Evolutionary conservation across 176 grass and related monocot species (phyloP).

Genomic region (Oryza coarctata): DNA sequence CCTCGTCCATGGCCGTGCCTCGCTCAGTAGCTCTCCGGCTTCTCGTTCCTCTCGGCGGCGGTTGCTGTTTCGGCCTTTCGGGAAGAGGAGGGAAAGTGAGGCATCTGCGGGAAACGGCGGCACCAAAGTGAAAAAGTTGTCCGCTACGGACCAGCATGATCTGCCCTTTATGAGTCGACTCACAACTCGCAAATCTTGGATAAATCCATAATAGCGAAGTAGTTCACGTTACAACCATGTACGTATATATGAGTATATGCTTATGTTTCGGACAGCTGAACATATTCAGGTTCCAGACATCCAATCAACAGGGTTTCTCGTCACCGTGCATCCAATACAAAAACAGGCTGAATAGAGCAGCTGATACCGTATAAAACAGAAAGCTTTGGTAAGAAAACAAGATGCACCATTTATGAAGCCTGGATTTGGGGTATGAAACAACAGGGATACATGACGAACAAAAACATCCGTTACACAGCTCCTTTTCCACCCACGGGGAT

Average conservation of each 20-base stretch:
- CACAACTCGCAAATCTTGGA: too few relatives aligned
- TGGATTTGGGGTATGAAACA: constrained; percentile 12
- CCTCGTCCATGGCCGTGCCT: constrained; percentile 45
- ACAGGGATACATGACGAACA: constrained; percentile 3
- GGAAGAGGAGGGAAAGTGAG: neutral
- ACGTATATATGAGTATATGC: too few relatives aligned
- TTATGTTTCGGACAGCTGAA: neutral
- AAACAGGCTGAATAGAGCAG: neutral
- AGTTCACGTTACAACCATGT: too few relatives aligned
- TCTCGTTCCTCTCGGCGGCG: neutral
- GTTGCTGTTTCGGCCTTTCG: neutral
- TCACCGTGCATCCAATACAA: constrained; percentile 15
- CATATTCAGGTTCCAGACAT: neutral
- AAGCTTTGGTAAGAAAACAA: constrained; percentile 15
- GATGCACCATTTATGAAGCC: neutral
- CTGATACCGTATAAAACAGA: neutral
- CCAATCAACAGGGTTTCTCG: neutral
- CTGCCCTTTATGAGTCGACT: too few relatives aligned
- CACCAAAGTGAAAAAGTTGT: constrained; percentile 30
- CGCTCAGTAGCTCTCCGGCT: neutral
- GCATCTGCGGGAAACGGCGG: neutral
- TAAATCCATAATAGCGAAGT: too few relatives aligned
- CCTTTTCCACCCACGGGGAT: neutral
- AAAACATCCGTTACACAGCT: constrained; percentile 18
- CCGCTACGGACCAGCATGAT: too few relatives aligned